phyloP scores from a whole-genome alignment of 805 yeast species.

The Monosporozyma servazzii region DNA sequence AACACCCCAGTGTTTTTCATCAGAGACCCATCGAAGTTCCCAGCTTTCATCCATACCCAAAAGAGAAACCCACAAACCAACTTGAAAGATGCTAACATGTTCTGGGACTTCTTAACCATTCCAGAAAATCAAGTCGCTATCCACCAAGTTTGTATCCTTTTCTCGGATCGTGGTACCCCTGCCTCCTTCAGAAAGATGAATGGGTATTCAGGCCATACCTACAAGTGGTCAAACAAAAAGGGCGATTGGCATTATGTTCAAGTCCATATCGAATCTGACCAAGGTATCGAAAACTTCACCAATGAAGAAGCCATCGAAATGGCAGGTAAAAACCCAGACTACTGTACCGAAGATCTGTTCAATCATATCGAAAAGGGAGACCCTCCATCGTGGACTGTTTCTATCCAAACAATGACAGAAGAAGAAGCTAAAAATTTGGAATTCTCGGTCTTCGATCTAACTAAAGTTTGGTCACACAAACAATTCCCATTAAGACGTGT shows the following conservation, averaged over 20 bases:
- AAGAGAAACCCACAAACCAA: constrained; percentile 65
- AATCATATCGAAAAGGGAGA: constrained; percentile 71
- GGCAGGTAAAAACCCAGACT: constrained; percentile 75
- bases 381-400: constrained; percentile 75
- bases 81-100: constrained; percentile 70
- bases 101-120: constrained; percentile 71
- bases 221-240: constrained; percentile 47
- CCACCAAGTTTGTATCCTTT: constrained; percentile 56
- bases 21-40: constrained; percentile 56
- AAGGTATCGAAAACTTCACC: constrained; percentile 43
- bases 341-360: constrained; percentile 71
- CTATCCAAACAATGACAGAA: constrained; percentile 78
- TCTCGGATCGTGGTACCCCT: constrained; percentile 61
- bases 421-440: constrained; percentile 66
- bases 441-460: constrained; percentile 80
- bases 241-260: constrained; percentile 50
- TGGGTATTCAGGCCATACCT: constrained; percentile 61
- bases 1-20: constrained; percentile 62
- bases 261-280: constrained; percentile 45
- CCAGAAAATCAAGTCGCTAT: constrained; percentile 60
- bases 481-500: constrained; percentile 81
- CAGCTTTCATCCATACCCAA: constrained; percentile 59
- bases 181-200: constrained; percentile 47
- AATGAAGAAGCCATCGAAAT: constrained; percentile 60
- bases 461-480: constrained; percentile 87